Conservation (phyloP, 2,329 filamentous ascomycete species). For the Xylaria arbuscula region DNA sequence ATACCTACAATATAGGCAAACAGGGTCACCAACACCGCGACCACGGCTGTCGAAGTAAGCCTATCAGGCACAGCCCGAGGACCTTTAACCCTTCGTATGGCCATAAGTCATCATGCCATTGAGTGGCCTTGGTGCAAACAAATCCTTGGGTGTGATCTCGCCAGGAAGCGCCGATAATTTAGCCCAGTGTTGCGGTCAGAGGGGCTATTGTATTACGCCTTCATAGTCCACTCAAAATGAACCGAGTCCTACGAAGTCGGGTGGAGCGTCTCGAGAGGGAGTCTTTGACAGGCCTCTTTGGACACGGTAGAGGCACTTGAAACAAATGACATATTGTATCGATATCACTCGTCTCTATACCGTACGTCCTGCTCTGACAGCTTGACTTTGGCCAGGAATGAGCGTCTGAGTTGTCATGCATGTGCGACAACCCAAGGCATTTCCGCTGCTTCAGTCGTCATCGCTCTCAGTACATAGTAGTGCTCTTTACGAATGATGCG, state of each 20-base stretch:
- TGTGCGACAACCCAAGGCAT: conserved; percentile 7
- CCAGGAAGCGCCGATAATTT: conserved; percentile 8
- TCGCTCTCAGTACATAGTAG: neutral
- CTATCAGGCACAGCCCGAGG: conserved; percentile 14
- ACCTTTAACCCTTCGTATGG: neutral
- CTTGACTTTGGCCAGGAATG: neutral
- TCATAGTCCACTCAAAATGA: conserved; percentile 8
- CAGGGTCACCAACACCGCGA: conserved; percentile 24
- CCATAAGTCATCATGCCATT: conserved; percentile 7
- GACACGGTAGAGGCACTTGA: neutral
- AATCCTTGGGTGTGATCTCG: neutral
- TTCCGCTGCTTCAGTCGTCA: neutral
- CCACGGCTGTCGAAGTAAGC: conserved; percentile 22
- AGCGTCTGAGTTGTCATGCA: conserved; percentile 32
- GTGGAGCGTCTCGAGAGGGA: neutral
- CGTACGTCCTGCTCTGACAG: conserved; percentile 10
- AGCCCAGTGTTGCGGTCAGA: conserved; percentile 8
- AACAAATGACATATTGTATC: conserved; percentile 7
- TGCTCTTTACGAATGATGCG: neutral
- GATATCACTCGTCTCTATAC: neutral
- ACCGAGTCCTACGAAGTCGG: neutral
- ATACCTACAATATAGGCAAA: conserved; percentile 8
- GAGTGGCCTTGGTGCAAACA: conserved; percentile 8
- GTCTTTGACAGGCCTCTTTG: conserved; percentile 1
- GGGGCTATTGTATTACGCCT: neutral